Percentiles rank a stretch among this genome's conserved stretches.
Conservation (phyloP, 1,284 basidiomycete genomes). For the Waitea zeae region DNA sequence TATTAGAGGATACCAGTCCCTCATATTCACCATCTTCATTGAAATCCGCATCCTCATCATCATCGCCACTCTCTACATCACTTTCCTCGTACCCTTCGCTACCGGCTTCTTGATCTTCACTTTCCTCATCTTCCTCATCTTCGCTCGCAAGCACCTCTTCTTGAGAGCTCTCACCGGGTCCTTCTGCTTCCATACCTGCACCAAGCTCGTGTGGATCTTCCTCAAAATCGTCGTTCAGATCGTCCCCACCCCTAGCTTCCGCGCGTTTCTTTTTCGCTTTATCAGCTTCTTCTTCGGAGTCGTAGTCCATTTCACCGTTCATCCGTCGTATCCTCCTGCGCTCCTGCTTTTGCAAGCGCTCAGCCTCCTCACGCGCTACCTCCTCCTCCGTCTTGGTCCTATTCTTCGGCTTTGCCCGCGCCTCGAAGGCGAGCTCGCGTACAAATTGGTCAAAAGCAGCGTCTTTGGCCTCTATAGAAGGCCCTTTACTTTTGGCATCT, state of each 20-base stretch:
- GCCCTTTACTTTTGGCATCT: no score
- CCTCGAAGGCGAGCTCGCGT: constrained; percentile 84
- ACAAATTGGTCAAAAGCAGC: constrained; percentile 84
- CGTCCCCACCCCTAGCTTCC: constrained; percentile 54
- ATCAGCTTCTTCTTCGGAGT: constrained; percentile 41
- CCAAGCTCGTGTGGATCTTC: constrained; percentile 28
- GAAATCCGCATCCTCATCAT: constrained; percentile 14
- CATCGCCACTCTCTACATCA: constrained; percentile 26
- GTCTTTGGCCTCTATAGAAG: constrained; percentile 15
- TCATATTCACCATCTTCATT: constrained; percentile 25
- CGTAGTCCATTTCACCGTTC: constrained; percentile 67
- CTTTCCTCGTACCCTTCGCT: constrained; percentile 33
- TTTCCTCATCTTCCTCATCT: constrained; percentile 16
- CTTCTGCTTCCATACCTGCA: no score
- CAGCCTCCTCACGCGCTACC: constrained; percentile 77
- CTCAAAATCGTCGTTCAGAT: constrained; percentile 83
- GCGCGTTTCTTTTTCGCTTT: constrained; percentile 28
- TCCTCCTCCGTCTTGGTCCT: constrained; percentile 96
- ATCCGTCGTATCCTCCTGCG: constrained; percentile 67
- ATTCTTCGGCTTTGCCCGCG: constrained; percentile 88
- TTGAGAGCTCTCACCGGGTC: constrained; percentile 33
- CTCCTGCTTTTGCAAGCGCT: constrained; percentile 78
- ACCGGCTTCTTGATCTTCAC: constrained; percentile 13
- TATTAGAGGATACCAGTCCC: not conserved
- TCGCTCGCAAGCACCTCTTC: constrained; percentile 15